Percentiles rank a stretch among this genome's conserved stretches.
Evolutionary conservation across 495 filamentous ascomycete genomes (phyloP).

Genomic region (Hypoxylon subgilvum): DNA sequence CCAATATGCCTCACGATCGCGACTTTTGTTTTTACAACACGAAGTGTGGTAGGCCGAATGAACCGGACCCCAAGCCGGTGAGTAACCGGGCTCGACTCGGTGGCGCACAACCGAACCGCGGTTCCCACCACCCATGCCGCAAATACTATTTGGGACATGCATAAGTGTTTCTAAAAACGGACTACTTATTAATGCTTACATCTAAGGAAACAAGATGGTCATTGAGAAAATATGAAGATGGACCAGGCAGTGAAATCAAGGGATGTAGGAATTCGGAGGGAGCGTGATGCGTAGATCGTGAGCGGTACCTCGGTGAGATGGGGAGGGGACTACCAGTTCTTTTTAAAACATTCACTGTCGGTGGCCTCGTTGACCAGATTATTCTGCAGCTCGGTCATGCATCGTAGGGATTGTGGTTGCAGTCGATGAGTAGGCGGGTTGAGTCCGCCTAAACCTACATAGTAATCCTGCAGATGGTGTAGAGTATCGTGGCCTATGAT

Average conservation of each 20-base stretch:
- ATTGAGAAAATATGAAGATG: background rate
- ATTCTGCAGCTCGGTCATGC: conserved; percentile 1
- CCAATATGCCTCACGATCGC: too few relatives aligned
- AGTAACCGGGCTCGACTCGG: conserved; percentile 5
- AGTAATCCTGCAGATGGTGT: conserved; percentile 12
- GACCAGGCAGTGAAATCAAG: conserved; percentile 7
- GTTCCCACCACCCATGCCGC: conserved; percentile 4
- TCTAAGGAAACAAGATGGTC: background rate
- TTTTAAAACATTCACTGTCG: conserved; percentile 2
- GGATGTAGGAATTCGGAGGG: background rate
- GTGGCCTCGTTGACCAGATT: conserved; percentile 2
- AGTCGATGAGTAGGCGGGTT: conserved; percentile 1
- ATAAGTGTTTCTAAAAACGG: too few relatives aligned
- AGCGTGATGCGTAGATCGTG: background rate
- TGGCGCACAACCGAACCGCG: background rate
- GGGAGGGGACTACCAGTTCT: background rate
- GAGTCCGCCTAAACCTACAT: conserved; percentile 16
- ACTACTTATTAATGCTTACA: too few relatives aligned
- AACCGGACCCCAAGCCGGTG: conserved; percentile 1
- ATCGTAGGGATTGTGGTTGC: conserved; percentile 1
- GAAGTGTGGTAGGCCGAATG: background rate
- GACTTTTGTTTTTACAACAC: too few relatives aligned
- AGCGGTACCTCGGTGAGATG: conserved; percentile 2
- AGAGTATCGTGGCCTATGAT: conserved; percentile 9
- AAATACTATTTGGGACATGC: background rate